Conservation (phyloP, 768 basidiomycete genomes). For the Serendipita indica region DNA sequence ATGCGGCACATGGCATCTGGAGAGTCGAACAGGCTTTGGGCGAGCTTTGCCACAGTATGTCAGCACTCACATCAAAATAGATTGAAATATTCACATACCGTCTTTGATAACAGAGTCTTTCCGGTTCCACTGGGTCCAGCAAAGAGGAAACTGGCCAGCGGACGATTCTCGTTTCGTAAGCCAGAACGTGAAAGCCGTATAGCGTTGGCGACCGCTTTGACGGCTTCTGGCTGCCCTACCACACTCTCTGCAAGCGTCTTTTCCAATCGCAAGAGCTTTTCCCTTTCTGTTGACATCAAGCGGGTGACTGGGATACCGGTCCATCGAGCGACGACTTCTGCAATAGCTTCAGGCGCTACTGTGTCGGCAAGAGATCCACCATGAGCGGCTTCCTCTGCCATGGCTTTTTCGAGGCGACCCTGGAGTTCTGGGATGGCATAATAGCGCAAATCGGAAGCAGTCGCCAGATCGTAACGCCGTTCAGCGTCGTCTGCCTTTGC, state of each 20-base stretch:
- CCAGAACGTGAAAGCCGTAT: slow-evolving; percentile 86
- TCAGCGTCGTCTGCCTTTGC: slow-evolving; percentile 91
- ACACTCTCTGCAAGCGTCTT: slow-evolving; percentile 61
- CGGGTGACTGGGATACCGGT: slow-evolving; percentile 82
- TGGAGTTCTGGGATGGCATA: slow-evolving; percentile 86
- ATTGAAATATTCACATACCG: slow-evolving; percentile 33
- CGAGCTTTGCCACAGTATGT: slow-evolving; percentile 40
- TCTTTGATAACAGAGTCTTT: slow-evolving; percentile 82
- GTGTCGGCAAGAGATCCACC: slow-evolving; percentile 29
- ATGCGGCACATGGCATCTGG: slow-evolving; percentile 84
- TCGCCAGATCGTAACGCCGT: slow-evolving; percentile 57
- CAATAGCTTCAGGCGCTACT: slow-evolving; percentile 81
- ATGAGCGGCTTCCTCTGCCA: slow-evolving; percentile 61
- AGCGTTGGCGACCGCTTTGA: slow-evolving; percentile 86
- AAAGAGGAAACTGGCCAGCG: slow-evolving; percentile 87
- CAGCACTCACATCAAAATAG: neutral
- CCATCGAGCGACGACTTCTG: slow-evolving; percentile 88
- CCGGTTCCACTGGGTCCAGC: slow-evolving; percentile 84
- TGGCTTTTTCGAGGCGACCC: slow-evolving; percentile 26
- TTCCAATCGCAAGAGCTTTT: slow-evolving; percentile 80
- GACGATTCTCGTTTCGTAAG: slow-evolving; percentile 73
- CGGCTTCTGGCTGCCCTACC: slow-evolving; percentile 82
- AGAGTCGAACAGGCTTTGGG: slow-evolving; percentile 77
- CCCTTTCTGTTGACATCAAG: slow-evolving; percentile 76
- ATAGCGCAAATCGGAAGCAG: slow-evolving; percentile 78